Conservation (phyloP, 169 alveolate species). For the Plasmodium gonderi region DNA sequence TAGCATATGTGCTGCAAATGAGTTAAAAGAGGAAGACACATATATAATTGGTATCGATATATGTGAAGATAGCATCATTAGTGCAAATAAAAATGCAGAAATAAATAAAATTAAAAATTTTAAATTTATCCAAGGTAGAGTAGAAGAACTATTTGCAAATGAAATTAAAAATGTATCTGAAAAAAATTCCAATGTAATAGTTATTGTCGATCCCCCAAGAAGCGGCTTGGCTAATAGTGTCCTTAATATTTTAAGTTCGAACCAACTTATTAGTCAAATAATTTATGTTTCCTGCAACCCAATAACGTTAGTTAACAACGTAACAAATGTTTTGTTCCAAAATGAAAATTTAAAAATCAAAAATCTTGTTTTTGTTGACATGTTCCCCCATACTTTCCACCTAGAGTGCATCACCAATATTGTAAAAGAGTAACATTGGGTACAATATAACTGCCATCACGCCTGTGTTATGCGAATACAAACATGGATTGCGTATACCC, state of each 20-base stretch:
- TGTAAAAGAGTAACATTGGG: neutral
- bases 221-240: constrained; percentile 60
- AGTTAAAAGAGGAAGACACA: constrained; percentile 11
- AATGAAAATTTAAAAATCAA: constrained; percentile 62
- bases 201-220: constrained; percentile 75
- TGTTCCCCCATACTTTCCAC: constrained; percentile 76
- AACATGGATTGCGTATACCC: neutral
- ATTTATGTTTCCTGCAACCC: constrained; percentile 76
- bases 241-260: constrained; percentile 46
- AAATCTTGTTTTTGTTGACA: constrained; percentile 68
- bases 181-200: constrained; percentile 50
- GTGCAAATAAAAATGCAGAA: constrained; percentile 74
- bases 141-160: constrained; percentile 58
- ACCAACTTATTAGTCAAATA: constrained; percentile 45
- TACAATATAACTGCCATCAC: neutral
- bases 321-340: constrained; percentile 55
- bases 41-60: constrained; percentile 69
- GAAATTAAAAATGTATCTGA: constrained; percentile 53
- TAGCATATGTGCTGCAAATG: constrained; percentile 71
- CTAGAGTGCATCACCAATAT: constrained; percentile 68
- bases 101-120: constrained; percentile 65
- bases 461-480: neutral
- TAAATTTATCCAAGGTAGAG: constrained; percentile 73
- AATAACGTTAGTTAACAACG: constrained; percentile 32
- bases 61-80: constrained; percentile 64